These are phyloP conservation scores for Sanghuangporus weigelae DNA, from an alignment of 1,284 basidiomycete genomes.

Conservation along the genomic window DNA sequence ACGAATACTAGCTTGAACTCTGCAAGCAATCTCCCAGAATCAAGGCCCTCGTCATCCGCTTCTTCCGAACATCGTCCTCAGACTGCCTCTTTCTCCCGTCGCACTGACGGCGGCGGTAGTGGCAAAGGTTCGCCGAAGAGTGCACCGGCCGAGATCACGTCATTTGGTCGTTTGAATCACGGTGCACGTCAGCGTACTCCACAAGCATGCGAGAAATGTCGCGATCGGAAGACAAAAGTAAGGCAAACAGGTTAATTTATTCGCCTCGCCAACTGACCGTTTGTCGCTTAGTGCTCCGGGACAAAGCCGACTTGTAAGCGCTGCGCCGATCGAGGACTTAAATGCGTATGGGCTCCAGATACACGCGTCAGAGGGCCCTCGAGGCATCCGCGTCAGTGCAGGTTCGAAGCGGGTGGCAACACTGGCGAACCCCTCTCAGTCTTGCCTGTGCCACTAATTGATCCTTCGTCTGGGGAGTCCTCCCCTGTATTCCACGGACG, in stretches of 20 bases:
- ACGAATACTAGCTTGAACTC: not conserved
- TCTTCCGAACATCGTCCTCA: not conserved
- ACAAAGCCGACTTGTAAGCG: constrained; percentile 45
- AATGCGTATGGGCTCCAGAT: constrained; percentile 41
- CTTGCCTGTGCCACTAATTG: not conserved
- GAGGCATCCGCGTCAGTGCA: constrained; percentile 1
- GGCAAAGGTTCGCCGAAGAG: not conserved
- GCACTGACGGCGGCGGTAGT: not conserved
- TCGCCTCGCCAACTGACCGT: not conserved
- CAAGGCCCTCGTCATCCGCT: not conserved
- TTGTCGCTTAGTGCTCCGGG: constrained; percentile 43
- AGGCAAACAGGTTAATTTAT: constrained; percentile 12
- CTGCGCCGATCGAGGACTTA: constrained; percentile 41
- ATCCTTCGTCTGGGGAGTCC: not conserved
- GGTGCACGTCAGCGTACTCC: constrained; percentile 41
- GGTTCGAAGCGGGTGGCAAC: not conserved
- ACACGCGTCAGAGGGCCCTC: constrained; percentile 33
- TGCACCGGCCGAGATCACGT: constrained; percentile 2
- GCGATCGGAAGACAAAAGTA: constrained; percentile 55
- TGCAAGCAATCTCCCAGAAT: not conserved
- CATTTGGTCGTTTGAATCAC: constrained; percentile 22
- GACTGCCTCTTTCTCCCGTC: not conserved
- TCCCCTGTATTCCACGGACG: not conserved
- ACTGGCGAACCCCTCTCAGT: not conserved
- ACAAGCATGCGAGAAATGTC: constrained; percentile 54